Conservation (phyloP, 2,329 filamentous ascomycete genomes). For the Alternaria atra region DNA sequence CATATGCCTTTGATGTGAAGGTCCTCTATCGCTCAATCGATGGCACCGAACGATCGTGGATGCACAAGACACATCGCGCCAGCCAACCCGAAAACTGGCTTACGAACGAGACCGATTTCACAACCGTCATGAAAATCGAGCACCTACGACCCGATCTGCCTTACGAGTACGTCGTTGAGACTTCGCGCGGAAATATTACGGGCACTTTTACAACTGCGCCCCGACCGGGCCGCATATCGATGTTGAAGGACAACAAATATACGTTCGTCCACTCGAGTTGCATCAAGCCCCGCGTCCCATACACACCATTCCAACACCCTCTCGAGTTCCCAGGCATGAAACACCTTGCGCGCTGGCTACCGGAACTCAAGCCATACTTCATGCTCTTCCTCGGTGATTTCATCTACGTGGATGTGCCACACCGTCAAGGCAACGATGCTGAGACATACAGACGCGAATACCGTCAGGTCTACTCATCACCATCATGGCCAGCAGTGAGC, state of each 20-base stretch:
- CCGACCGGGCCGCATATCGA: conserved; percentile 68
- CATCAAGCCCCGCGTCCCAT: conserved; percentile 90
- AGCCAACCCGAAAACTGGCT: conserved; percentile 60
- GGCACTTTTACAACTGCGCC: conserved; percentile 85
- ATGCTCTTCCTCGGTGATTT: conserved; percentile 83
- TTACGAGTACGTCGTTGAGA: conserved; percentile 79
- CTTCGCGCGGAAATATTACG: conserved; percentile 79
- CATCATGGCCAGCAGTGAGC: conserved; percentile 82
- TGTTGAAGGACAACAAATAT: conserved; percentile 71
- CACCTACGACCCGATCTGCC: conserved; percentile 73
- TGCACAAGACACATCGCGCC: conserved; percentile 40
- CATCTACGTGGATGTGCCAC: conserved; percentile 89
- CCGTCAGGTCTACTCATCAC: conserved; percentile 92
- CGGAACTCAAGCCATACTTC: conserved; percentile 75
- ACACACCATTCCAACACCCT: conserved; percentile 83
- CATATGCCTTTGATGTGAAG: conserved; percentile 73
- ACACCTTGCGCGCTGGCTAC: conserved; percentile 77
- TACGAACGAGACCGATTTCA: conserved; percentile 83
- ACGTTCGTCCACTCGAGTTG: conserved; percentile 94
- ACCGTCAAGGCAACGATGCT: conserved; percentile 74
- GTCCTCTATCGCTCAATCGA: conserved; percentile 45
- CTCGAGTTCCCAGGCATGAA: conserved; percentile 82
- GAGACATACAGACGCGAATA: conserved; percentile 91
- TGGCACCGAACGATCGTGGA: conserved; percentile 39
- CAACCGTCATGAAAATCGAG: conserved; percentile 72